Evolutionary conservation across 1,284 basidiomycete genomes (phyloP).

Genomic region (Vanrija humicola): DNA sequence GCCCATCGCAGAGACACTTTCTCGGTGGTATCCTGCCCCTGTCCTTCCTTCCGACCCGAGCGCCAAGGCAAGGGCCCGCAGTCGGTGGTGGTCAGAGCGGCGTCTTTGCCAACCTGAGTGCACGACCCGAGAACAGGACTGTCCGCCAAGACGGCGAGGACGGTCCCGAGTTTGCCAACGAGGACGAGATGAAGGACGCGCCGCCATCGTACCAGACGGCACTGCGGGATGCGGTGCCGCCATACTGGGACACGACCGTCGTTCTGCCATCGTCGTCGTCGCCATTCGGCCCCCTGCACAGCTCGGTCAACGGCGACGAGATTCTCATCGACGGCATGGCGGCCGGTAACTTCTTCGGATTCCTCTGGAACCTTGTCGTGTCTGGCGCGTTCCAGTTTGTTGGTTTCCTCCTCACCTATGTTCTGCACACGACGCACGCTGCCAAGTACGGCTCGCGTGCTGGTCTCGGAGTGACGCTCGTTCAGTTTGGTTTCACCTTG

Average conservation of each 20-base stretch:
- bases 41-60: constrained; percentile 61
- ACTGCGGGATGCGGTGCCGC: constrained; percentile 83
- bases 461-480: constrained; percentile 89
- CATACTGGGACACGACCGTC: constrained; percentile 96
- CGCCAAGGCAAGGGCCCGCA: constrained; percentile 43
- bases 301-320: constrained; percentile 52
- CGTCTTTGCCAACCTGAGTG: constrained; percentile 91
- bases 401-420: constrained; percentile 88
- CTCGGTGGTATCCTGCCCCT: constrained; percentile 69
- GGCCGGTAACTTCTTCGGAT: constrained; percentile 53
- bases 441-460: constrained; percentile 91
- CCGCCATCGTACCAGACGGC: constrained; percentile 89
- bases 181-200: constrained; percentile 72
- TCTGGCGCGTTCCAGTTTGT: constrained; percentile 97
- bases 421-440: constrained; percentile 90
- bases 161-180: constrained; percentile 62
- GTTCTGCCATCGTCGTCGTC: constrained; percentile 57
- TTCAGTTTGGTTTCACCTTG: constrained; percentile 87
- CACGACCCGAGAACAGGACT: constrained; percentile 66
- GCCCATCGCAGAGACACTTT: constrained; percentile 58
- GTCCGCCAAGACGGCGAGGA: constrained; percentile 59
- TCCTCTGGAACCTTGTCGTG: constrained; percentile 61
- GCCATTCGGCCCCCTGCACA: constrained; percentile 50
- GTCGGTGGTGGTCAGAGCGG: constrained; percentile 78
- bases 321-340: constrained; percentile 57